Conservation (phyloP, 2,329 filamentous ascomycete species). For the Cladophialophora bantiana region DNA sequence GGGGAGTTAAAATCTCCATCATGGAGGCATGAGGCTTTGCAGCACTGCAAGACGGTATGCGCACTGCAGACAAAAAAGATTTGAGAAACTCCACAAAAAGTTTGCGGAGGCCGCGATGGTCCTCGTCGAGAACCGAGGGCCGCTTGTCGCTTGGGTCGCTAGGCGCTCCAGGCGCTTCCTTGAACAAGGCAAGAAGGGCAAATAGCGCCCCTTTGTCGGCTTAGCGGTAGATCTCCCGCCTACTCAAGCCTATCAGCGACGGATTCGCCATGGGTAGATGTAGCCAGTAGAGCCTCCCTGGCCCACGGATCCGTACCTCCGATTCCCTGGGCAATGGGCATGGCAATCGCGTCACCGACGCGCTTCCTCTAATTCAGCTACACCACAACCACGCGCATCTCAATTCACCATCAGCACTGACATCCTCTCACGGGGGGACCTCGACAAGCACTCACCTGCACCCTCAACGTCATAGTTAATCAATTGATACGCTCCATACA, state of each 20-base stretch:
- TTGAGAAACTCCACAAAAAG: background rate
- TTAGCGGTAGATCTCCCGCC: constrained; percentile 34
- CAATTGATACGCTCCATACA: background rate
- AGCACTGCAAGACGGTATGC: background rate
- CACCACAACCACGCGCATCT: constrained; percentile 1
- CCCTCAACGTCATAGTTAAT: background rate
- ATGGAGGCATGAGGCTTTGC: background rate
- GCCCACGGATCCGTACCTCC: background rate
- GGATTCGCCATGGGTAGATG: background rate
- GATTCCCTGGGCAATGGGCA: background rate
- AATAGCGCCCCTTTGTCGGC: background rate
- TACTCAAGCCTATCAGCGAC: constrained; percentile 13
- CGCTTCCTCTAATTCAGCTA: constrained; percentile 5
- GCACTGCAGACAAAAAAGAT: constrained; percentile 13
- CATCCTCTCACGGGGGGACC: background rate
- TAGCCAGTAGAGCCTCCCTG: background rate
- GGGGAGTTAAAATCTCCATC: constrained; percentile 56
- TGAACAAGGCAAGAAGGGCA: background rate
- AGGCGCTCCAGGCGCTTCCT: background rate
- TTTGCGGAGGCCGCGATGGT: constrained; percentile 1
- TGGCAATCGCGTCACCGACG: constrained; percentile 26
- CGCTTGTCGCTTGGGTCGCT: too few species aligned
- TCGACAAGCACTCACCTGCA: background rate
- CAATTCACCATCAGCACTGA: background rate
- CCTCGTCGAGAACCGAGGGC: background rate